Base-by-base conservation (phyloP, 257 asterid genomes). In the Solanum lignicaule region DNA sequence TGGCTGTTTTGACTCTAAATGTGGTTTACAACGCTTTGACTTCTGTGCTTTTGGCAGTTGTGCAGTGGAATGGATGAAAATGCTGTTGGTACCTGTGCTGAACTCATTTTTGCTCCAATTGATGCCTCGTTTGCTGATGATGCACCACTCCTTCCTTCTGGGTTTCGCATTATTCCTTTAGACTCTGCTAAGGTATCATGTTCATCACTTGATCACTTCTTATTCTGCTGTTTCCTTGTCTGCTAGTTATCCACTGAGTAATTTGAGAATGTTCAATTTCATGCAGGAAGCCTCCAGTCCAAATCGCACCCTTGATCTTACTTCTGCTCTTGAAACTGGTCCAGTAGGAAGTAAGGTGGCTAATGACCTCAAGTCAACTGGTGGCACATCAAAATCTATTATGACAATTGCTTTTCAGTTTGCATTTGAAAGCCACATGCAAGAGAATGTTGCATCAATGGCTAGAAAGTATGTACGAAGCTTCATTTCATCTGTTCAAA, bases 51-150 rank as follows among this genome's bases (percentile, higher is more conserved):
- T 58, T 90, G 83, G 86, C 94, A 95, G 98, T 88, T 95, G 86
- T 94, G 98, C 87, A 89, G 97, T 73, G 98, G 98, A 86, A 91
- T 94, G 95, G 98, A 95, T 91, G 98, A 95, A 91, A 94, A 92
- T 86, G 94, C 98, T 4, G 90, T 95, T 66, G 98, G 98, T 87
- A 90, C 95, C 46, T 94, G 96, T 71, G 94, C 98, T 10, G 98
- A 95, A 88, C 98, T 95, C 84, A 92, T 95, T 89, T 95, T 95
- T 89, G 98, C 98, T 89, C 98, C 98, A 52, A 94, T 95, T 21
- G 98, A 95, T 79, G 98, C 98, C 84, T 92, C 98, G 23, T 95
- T 95, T 87, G 92, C 98, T 13, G 98, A 95, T 88, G 98, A 95
- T 87, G 94, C 95, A 43, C 98, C 98, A 58, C 95, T 95, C 73